Conservation (phyloP, 371 early-diverging fungal species). For the Mucor mucedo region DNA sequence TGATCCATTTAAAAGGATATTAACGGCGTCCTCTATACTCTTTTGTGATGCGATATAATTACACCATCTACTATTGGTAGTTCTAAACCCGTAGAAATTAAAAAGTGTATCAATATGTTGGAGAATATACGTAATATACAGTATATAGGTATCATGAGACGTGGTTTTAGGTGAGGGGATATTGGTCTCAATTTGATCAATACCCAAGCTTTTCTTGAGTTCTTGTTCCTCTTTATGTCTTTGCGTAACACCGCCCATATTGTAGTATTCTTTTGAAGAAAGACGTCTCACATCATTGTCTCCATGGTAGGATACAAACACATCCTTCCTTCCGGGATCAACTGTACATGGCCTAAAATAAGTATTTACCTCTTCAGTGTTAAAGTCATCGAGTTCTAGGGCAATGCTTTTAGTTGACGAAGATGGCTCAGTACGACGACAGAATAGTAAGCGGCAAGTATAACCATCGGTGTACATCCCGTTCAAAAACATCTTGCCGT, state of each 20-base stretch:
- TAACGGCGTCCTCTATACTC: neutral
- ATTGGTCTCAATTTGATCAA: neutral
- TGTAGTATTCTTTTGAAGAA: neutral
- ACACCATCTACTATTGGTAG: neutral
- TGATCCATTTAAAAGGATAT: neutral
- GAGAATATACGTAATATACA: neutral
- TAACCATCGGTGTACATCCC: slow-evolving; percentile 3
- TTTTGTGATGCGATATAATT: neutral
- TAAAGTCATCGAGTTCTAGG: neutral
- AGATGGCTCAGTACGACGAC: neutral
- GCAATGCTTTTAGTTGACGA: too few species aligned
- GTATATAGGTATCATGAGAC: neutral
- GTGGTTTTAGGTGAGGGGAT: neutral
- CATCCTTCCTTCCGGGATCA: slow-evolving; percentile 4
- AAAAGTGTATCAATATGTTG: neutral
- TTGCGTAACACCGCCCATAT: neutral
- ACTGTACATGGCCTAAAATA: slow-evolving; percentile 15
- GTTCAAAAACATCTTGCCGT: slow-evolving; percentile 8
- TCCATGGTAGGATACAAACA: slow-evolving; percentile 6
- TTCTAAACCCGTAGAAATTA: neutral
- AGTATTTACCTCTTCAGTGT: slow-evolving; percentile 1
- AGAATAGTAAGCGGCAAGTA: neutral
- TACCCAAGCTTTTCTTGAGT: neutral
- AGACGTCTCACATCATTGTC: neutral
- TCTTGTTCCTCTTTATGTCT: neutral